Base-by-base conservation (phyloP, 345 rosid genomes). In the Raphanus raphanistrum region DNA sequence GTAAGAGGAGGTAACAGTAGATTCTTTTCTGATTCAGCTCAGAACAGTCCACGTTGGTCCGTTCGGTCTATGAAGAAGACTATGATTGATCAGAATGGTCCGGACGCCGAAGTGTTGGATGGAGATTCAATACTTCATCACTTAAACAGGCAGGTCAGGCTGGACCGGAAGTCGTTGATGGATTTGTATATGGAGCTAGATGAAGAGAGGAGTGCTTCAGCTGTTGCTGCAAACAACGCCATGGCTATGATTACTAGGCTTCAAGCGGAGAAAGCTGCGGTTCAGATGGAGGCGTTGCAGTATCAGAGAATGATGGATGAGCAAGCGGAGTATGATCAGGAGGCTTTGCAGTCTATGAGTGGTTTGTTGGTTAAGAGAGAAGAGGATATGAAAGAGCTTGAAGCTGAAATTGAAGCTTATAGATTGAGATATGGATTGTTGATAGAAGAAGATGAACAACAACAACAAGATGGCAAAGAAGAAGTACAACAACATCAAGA, bases 301-400 rank as follows among this genome's bases (percentile, higher is more conserved):
- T 96, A 96, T 71, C 97, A 91, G 83, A 91, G 99, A 80, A 90
- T 96, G 98, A 90, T 96, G 97, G 98, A 96, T 73, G 98, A 96
- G 78, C 93, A 93, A 82, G 96, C 96, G 10, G 93, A 91, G 73
- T 96, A 91, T 57, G 98, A 93, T 66, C 86, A 93, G 74, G 99
- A 96, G 83, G 92, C 93, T n/a, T 80, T 96, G 72, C 96, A 89
- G 80, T 87, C 87, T 73, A 82, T 87, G 55, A 85, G 70, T 35
- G 84, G 83, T 71, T 70, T 90, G 78, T 84, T 91, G 16, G 67
- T 68, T 17, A 90, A 90, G 73, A 85, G 88, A 72, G 94, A 93
- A 50, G 92, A 87, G 35, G 90, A 87, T 59, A 71, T 90, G 70
- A 87, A 84, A 83, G 83, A 73, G 29, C 76, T 90, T 68, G 91